phyloP scores from a whole-genome alignment of 2,329 filamentous ascomycete species.

The Helotiales sp. region DNA sequence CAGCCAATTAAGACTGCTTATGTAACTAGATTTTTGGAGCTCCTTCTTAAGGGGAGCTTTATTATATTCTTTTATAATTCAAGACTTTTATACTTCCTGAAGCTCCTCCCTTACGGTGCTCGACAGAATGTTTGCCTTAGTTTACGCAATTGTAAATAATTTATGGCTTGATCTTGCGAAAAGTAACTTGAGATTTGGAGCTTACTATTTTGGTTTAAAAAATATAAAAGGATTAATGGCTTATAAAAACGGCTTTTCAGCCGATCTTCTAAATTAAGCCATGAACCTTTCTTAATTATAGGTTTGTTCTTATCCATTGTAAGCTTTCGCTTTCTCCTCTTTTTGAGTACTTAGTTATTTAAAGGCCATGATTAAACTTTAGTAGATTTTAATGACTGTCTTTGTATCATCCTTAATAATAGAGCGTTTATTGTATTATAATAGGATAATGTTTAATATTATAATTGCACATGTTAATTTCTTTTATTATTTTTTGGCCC shows the following conservation, averaged over 20 bases:
- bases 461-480: not conserved
- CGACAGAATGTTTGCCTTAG: too few relatives aligned
- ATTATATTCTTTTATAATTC: too few relatives aligned
- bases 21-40: too few relatives aligned
- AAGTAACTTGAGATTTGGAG: too few relatives aligned
- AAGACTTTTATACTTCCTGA: too few relatives aligned
- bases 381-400: not conserved
- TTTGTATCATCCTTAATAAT: not conserved
- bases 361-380: not conserved
- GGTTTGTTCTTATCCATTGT: conserved; percentile 10
- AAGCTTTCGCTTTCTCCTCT: conserved; percentile 13
- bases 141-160: too few relatives aligned
- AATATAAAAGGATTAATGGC: conserved; percentile 22
- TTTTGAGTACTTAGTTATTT: not conserved
- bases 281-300: conserved; percentile 11
- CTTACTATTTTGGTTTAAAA: too few relatives aligned
- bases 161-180: too few relatives aligned
- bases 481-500: not conserved
- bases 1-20: too few relatives aligned
- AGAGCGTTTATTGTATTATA: not conserved
- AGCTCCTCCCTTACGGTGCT: too few relatives aligned
- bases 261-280: conserved; percentile 16
- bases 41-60: too few relatives aligned
- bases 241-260: conserved; percentile 22
- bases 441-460: too few relatives aligned